These are phyloP conservation scores for Sequoia sempervirens DNA, from an alignment of 75 land plant species.

Conservation along the genomic window DNA sequence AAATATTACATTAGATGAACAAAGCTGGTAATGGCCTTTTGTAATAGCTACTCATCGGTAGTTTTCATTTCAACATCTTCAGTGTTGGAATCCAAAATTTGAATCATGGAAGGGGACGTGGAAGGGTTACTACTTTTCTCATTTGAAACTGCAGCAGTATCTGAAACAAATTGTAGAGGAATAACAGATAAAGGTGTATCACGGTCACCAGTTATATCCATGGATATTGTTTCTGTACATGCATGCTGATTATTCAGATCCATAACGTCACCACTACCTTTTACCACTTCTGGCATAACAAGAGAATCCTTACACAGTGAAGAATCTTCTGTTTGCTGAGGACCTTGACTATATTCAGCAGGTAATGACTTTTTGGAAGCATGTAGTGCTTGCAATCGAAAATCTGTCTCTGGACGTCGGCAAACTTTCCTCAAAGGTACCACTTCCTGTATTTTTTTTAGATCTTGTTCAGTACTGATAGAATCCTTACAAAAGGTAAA, in stretches of 20 bases:
- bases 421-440: conserved; percentile 46
- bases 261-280: background rate
- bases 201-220: background rate
- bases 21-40: background rate
- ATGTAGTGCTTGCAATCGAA: conserved; percentile 17
- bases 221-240: background rate
- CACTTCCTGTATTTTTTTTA: conserved; percentile 23
- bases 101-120: background rate
- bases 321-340: background rate
- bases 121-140: background rate
- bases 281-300: background rate
- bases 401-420: conserved; percentile 42
- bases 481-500: background rate
- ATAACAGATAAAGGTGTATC: background rate
- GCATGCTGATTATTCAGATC: background rate
- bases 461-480: background rate
- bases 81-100: background rate
- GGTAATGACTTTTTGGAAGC: conserved; percentile 8
- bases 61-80: background rate
- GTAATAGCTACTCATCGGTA: background rate
- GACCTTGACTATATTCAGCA: background rate
- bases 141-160: background rate
- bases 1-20: background rate
- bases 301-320: background rate
- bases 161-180: background rate